Percentiles rank a stretch among this genome's conserved stretches.
These are phyloP conservation scores for Pseudocercospora pini-densiflorae DNA, from an alignment of 2,329 filamentous ascomycete species.

Conservation along the genomic window DNA sequence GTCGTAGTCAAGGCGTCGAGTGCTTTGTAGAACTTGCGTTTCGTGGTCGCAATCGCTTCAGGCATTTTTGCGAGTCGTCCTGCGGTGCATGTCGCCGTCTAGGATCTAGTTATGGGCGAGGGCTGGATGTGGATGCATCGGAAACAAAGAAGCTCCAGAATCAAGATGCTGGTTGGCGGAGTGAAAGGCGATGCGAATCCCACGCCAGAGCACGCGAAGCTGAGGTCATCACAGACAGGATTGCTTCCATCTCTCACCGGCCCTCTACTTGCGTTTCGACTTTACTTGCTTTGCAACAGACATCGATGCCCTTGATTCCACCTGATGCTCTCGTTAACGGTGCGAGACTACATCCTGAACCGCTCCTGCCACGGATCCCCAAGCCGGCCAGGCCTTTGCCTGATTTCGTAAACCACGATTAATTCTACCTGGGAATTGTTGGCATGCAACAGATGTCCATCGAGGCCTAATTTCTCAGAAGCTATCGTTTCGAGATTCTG, in stretches of 20 bases:
- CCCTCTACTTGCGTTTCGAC: no score
- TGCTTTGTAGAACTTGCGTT: conserved; percentile 79
- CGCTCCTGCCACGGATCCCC: background rate
- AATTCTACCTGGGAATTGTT: background rate
- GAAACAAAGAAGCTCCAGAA: background rate
- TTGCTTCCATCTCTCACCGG: no score
- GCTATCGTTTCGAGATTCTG: background rate
- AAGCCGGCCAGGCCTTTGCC: background rate
- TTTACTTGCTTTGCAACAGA: background rate
- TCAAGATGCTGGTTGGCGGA: background rate
- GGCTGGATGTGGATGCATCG: background rate
- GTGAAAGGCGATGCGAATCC: background rate
- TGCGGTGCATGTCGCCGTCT: background rate
- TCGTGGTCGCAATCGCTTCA: conserved; percentile 72
- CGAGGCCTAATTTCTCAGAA: background rate
- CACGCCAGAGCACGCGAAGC: background rate
- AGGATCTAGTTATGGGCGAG: no score
- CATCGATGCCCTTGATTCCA: no score
- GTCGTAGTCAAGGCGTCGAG: conserved; percentile 63
- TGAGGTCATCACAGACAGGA: background rate
- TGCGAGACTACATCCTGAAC: background rate
- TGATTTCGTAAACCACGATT: background rate
- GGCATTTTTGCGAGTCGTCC: conserved; percentile 34
- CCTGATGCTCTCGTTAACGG: background rate
- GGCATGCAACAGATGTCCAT: background rate